These are phyloP conservation scores for Protostelium mycophagum DNA, from an alignment of 78 protist genomes.

Conservation along the genomic window DNA sequence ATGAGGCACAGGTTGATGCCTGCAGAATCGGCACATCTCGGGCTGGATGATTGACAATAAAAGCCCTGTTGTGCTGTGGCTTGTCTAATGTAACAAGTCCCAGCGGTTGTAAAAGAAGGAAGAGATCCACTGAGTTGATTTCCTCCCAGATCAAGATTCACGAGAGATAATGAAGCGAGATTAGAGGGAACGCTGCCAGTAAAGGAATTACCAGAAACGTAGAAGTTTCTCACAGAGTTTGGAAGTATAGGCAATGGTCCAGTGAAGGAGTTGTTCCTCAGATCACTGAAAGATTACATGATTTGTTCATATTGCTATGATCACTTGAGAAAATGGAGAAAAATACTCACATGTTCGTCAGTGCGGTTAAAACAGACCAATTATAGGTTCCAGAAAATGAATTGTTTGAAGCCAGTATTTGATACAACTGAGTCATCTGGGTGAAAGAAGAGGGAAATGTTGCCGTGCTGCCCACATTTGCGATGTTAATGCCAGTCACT, in stretches of 20 bases:
- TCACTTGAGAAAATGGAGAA: background rate
- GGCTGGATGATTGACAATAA: background rate
- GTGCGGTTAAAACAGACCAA: background rate
- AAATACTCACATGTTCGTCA: background rate
- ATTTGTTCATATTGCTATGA: background rate
- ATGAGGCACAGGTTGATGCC: background rate
- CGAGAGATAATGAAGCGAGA: background rate
- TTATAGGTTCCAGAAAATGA: background rate
- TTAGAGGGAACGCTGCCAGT: background rate
- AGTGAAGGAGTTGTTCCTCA: background rate
- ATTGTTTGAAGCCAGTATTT: background rate
- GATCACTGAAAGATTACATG: too few species aligned
- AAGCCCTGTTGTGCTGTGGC: background rate
- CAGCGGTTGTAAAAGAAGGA: background rate
- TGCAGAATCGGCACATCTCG: background rate
- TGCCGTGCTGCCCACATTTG: background rate
- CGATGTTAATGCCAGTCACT: background rate
- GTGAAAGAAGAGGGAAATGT: background rate
- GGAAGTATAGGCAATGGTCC: background rate
- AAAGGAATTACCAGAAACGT: background rate
- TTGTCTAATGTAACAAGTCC: background rate
- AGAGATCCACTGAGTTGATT: background rate
- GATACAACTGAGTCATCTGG: background rate
- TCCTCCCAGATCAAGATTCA: background rate
- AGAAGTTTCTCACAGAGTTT: background rate